Evolutionary conservation across 2,329 filamentous ascomycete species (phyloP).

Genomic region (Acrocalymma vagum): DNA sequence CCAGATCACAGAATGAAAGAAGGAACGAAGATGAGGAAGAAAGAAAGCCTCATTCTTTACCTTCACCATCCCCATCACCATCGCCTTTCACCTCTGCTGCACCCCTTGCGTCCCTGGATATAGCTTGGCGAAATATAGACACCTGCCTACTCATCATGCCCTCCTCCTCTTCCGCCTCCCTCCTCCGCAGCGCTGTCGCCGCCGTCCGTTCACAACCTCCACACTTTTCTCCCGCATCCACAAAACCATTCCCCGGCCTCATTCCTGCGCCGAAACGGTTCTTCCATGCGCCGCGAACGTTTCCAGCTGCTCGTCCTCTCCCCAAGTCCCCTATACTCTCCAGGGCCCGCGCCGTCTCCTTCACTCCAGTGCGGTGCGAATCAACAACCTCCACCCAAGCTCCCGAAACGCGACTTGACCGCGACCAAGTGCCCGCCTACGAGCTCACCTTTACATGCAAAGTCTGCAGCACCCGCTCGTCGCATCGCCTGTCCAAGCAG

Average conservation of each 20-base stretch:
- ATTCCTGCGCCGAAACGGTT: slow-evolving; percentile 35
- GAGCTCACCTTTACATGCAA: slow-evolving; percentile 92
- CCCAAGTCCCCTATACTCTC: slow-evolving; percentile 15
- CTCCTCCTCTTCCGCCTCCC: no score
- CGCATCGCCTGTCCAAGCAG: slow-evolving; percentile 89
- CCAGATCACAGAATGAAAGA: no score
- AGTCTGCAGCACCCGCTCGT: slow-evolving; percentile 80
- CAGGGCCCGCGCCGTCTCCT: slow-evolving; percentile 21
- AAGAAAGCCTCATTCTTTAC: no score
- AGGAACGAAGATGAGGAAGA: no score
- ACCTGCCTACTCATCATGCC: no score
- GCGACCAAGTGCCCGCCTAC: slow-evolving; percentile 72
- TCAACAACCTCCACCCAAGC: slow-evolving; percentile 34
- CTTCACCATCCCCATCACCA: no score
- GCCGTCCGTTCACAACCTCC: slow-evolving; percentile 23
- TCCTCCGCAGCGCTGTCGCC: slow-evolving; percentile 34
- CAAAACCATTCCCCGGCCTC: no score
- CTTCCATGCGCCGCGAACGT: slow-evolving; percentile 40
- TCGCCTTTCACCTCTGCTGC: no score
- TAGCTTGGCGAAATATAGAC: no score
- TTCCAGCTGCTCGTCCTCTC: slow-evolving; percentile 25
- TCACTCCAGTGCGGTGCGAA: no score
- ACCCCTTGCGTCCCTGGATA: no score
- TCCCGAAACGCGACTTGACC: slow-evolving; percentile 45
- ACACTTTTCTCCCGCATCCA: slow-evolving; percentile 21